Percentiles rank a stretch among this genome's conserved stretches.
These are phyloP conservation scores for Pleurotus eryngii DNA, from an alignment of 768 basidiomycete genomes.

Conservation along the genomic window DNA sequence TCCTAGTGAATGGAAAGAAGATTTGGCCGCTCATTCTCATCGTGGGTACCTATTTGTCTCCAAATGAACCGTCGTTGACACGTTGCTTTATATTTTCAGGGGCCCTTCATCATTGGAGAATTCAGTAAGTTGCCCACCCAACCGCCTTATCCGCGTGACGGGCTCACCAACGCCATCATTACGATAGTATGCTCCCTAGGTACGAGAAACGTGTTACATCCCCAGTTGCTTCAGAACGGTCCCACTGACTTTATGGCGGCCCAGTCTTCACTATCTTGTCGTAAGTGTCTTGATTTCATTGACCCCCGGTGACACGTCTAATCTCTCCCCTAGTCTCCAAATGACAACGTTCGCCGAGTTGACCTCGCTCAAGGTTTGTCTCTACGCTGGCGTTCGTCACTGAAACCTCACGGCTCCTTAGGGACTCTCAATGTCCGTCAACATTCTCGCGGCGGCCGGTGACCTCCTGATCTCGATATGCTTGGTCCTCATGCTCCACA, in stretches of 20 bases:
- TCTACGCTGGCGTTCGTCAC: background rate
- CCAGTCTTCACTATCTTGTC: slow-evolving; percentile 32
- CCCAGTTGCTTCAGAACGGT: slow-evolving; percentile 28
- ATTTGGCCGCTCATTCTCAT: slow-evolving; percentile 27
- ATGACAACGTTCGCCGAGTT: slow-evolving; percentile 34
- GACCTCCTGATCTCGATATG: slow-evolving; percentile 44
- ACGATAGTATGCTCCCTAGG: slow-evolving; percentile 17
- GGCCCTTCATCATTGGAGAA: slow-evolving; percentile 33
- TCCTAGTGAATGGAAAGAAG: slow-evolving; percentile 42
- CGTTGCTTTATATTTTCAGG: slow-evolving; percentile 13
- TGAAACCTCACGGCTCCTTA: slow-evolving; percentile 9
- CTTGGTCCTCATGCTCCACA: slow-evolving; percentile 38
- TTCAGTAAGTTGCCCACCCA: slow-evolving; percentile 27
- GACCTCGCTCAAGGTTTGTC: slow-evolving; percentile 29
- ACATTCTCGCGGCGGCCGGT: slow-evolving; percentile 40
- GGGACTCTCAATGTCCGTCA: slow-evolving; percentile 40
- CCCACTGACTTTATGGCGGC: slow-evolving; percentile 46
- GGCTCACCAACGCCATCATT: background rate
- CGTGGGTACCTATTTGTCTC: slow-evolving; percentile 21
- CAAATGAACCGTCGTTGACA: background rate
- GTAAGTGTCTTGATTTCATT: slow-evolving; percentile 22
- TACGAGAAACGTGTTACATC: slow-evolving; percentile 9
- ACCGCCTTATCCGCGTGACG: background rate
- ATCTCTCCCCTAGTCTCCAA: slow-evolving; percentile 18
- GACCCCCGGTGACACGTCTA: background rate